A percentile compares a stretch with the other conserved stretches of the same genome.
Conservation (phyloP, 495 filamentous ascomycete genomes). For the Hapsidospora chrysogenum region DNA sequence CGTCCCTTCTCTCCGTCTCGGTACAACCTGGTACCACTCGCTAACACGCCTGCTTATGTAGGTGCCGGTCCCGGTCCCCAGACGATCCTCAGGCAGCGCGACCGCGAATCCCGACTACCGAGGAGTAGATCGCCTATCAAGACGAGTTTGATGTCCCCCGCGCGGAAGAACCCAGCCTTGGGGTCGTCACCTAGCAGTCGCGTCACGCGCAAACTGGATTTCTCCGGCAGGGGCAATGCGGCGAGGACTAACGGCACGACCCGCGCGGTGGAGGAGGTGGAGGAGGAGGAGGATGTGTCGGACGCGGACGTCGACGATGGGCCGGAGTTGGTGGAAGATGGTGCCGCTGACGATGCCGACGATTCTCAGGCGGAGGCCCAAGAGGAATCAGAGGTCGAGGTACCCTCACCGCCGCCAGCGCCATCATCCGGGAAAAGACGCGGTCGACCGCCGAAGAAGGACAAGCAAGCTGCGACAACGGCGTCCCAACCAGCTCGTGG, state of each 20-base stretch:
- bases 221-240: background rate
- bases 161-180: constrained; percentile 6
- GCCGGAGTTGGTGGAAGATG: background rate
- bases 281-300: background rate
- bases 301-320: background rate
- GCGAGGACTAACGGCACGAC: constrained; percentile 1
- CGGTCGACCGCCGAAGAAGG: constrained; percentile 2
- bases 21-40: too few species aligned
- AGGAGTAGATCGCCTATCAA: constrained; percentile 31
- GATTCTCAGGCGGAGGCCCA: constrained; percentile 7
- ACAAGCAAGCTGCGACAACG: constrained; percentile 1
- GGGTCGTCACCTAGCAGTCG: too few species aligned
- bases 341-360: constrained; percentile 3
- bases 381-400: constrained; percentile 9
- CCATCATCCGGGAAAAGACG: constrained; percentile 4
- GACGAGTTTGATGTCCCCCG: constrained; percentile 37
- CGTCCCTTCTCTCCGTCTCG: background rate
- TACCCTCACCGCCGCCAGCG: too few species aligned
- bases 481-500: background rate
- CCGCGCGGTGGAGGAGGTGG: constrained; percentile 4
- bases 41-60: too few species aligned
- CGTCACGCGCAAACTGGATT: constrained; percentile 2
- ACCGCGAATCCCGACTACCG: background rate
- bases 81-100: constrained; percentile 2
- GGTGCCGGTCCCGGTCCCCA: constrained; percentile 1